These are phyloP conservation scores for Carpinus fangiana DNA, from an alignment of 306 rosid genomes.

Conservation along the genomic window DNA sequence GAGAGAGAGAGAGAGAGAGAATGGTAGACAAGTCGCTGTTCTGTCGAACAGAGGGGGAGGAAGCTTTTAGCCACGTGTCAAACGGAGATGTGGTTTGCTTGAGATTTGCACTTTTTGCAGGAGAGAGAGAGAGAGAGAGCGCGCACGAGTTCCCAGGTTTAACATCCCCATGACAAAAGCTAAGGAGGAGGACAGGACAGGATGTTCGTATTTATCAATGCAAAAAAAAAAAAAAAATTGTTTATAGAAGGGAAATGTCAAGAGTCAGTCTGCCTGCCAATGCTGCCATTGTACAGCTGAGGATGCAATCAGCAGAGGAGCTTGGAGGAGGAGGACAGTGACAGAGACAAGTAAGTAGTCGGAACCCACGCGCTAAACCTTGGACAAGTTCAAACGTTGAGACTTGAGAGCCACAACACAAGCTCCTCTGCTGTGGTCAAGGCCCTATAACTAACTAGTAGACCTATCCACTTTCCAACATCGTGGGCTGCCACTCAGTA, in stretches of 20 bases:
- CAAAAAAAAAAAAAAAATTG: not conserved
- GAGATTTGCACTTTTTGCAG: constrained; percentile 28
- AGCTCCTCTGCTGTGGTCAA: no score
- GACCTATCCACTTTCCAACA: no score
- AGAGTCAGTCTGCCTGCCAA: not conserved
- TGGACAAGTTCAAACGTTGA: no score
- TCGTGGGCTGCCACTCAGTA: no score
- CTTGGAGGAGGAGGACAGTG: not conserved
- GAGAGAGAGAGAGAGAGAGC: not conserved
- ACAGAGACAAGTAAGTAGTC: not conserved
- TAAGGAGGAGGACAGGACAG: constrained; percentile 27
- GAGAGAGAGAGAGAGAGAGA: not conserved
- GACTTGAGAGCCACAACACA: no score
- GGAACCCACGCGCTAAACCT: not conserved
- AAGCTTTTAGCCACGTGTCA: constrained; percentile 46
- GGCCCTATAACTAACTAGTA: no score
- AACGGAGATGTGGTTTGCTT: constrained; percentile 14
- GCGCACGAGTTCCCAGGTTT: constrained; percentile 29
- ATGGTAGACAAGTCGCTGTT: not conserved
- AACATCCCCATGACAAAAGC: constrained; percentile 12
- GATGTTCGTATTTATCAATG: not conserved
- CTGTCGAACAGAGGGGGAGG: constrained; percentile 42
- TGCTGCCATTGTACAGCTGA: no score
- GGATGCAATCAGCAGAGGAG: not conserved
- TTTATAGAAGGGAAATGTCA: not conserved